phyloP scores from a whole-genome alignment of 306 rosid genomes.

The Spatholobus suberectus region DNA sequence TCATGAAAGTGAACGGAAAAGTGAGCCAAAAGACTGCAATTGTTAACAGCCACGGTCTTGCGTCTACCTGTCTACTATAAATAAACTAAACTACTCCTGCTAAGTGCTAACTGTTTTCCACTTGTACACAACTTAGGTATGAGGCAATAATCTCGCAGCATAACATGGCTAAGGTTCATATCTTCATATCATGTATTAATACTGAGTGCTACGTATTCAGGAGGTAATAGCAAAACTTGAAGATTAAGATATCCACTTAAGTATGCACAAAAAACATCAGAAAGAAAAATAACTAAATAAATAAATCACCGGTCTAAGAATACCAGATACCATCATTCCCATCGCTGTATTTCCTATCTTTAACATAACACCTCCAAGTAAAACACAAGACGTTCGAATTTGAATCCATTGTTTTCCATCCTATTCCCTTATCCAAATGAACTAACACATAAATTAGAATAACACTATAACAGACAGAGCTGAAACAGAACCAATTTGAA shows the following conservation, averaged over 20 bases:
- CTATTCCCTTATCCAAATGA: background rate
- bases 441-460: background rate
- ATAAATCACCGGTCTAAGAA: background rate
- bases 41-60: background rate
- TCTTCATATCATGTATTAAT: background rate
- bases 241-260: conserved; percentile 13
- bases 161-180: background rate
- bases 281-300: too few relatives aligned
- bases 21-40: background rate
- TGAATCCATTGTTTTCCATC: background rate
- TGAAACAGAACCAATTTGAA: conserved; percentile 7
- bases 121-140: background rate
- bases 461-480: background rate
- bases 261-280: background rate
- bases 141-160: background rate
- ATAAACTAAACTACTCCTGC: background rate
- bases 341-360: background rate
- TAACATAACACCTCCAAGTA: background rate
- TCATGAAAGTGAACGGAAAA: background rate
- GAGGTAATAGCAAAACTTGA: background rate
- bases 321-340: background rate
- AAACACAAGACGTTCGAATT: background rate
- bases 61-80: background rate
- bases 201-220: background rate
- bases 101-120: background rate